Evolutionary conservation across 2,329 filamentous ascomycete genomes (phyloP).

Genomic region (Trichoderma atrobrunneum): DNA sequence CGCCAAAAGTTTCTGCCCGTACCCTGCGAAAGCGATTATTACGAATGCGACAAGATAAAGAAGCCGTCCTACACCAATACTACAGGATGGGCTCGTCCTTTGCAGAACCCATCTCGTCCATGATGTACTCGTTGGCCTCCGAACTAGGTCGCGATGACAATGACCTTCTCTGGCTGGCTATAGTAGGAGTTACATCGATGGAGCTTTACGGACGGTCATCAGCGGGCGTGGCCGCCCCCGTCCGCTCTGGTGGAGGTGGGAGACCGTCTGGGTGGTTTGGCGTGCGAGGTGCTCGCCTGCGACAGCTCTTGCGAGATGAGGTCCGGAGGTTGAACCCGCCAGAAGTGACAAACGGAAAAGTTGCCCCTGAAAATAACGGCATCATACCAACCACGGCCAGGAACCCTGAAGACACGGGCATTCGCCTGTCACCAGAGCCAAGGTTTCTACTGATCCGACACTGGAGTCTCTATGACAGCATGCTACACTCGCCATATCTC

Average conservation of each 20-base stretch:
- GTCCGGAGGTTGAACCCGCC: constrained; percentile 89
- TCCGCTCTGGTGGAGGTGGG: constrained; percentile 54
- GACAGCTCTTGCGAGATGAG: constrained; percentile 85
- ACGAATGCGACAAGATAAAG: constrained; percentile 72
- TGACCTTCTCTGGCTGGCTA: constrained; percentile 89
- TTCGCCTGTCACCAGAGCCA: constrained; percentile 89
- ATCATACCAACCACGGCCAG: constrained; percentile 85
- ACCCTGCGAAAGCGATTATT: constrained; percentile 70
- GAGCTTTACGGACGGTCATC: constrained; percentile 87
- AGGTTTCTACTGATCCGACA: constrained; percentile 89
- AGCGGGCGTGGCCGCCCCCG: constrained; percentile 67
- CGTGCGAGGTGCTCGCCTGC: constrained; percentile 76
- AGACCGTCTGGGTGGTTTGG: constrained; percentile 73
- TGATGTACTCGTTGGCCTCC: constrained; percentile 91
- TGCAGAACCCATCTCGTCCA: constrained; percentile 89
- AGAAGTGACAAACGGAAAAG: constrained; percentile 59
- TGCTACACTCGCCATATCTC: constrained; percentile 95
- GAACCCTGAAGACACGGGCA: constrained; percentile 87
- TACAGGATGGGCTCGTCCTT: constrained; percentile 87
- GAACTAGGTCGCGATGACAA: constrained; percentile 96
- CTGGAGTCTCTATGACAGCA: constrained; percentile 97
- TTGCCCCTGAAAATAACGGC: constrained; percentile 66
- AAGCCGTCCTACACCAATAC: constrained; percentile 73
- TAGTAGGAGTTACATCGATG: constrained; percentile 91
- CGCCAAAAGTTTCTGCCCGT: constrained; percentile 65